phyloP scores from a whole-genome alignment of 352 stramenopile species.

The Plasmopara halstedii region DNA sequence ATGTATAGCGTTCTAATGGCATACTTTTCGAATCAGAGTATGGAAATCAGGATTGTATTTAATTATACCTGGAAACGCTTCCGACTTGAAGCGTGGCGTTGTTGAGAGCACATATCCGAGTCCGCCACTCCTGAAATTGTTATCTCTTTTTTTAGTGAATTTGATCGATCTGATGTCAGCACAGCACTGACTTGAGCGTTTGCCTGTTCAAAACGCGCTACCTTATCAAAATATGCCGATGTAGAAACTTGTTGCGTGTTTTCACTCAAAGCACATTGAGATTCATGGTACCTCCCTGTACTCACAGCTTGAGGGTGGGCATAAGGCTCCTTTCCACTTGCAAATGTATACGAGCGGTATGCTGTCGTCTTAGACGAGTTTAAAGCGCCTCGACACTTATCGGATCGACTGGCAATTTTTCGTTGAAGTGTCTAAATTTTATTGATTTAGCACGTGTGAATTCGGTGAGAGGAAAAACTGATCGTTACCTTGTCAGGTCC shows the following conservation, averaged over 20 bases:
- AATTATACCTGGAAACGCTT: slow-evolving; percentile 43
- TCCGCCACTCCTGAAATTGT: slow-evolving; percentile 7
- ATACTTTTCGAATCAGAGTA: background rate
- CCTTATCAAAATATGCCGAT: slow-evolving; percentile 48
- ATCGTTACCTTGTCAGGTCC: slow-evolving; percentile 40
- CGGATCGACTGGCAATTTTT: slow-evolving; percentile 35
- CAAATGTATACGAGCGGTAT: slow-evolving; percentile 60
- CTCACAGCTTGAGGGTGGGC: slow-evolving; percentile 48
- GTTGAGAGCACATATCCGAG: slow-evolving; percentile 48
- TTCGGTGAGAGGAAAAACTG: background rate
- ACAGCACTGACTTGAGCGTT: slow-evolving; percentile 44
- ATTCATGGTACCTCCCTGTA: slow-evolving; percentile 49
- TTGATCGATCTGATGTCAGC: slow-evolving; percentile 16
- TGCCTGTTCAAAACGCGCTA: slow-evolving; percentile 45
- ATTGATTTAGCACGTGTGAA: background rate
- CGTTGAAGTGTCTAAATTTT: slow-evolving; percentile 34
- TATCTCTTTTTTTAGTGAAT: slow-evolving; percentile 7
- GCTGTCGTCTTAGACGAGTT: slow-evolving; percentile 54
- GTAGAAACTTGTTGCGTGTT: slow-evolving; percentile 55
- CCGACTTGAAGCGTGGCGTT: slow-evolving; percentile 63
- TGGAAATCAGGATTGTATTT: background rate
- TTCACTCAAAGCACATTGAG: slow-evolving; percentile 48
- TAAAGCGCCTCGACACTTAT: slow-evolving; percentile 45
- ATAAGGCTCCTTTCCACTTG: slow-evolving; percentile 64
- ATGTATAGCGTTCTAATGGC: slow-evolving; percentile 53